Evolutionary conservation across 169 alveolate species (phyloP).

Genomic region (Plasmodium knowlesi): DNA sequence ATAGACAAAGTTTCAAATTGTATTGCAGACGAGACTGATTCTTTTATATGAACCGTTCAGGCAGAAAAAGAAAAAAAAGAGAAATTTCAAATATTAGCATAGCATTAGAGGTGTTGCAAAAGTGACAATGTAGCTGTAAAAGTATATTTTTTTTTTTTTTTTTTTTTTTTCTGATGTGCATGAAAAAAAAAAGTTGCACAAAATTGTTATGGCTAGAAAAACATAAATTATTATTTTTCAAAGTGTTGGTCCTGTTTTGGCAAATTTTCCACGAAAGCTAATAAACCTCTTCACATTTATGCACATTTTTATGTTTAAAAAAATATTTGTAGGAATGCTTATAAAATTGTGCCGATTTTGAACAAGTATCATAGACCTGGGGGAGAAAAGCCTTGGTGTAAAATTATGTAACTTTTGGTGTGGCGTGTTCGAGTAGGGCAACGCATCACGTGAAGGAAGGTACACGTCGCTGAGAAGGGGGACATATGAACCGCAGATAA

Average conservation of each 20-base stretch:
- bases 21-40: not conserved
- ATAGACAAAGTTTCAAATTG: not conserved
- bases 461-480: not conserved
- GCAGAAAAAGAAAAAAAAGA: constrained; percentile 3
- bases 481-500: not conserved
- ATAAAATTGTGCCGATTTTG: not conserved
- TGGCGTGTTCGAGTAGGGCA: not conserved
- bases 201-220: not conserved
- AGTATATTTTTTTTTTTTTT: not conserved
- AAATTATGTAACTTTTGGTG: not conserved
- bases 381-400: not conserved
- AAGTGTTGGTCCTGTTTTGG: not conserved
- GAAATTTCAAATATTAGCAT: not conserved
- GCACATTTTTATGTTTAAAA: not conserved
- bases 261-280: not conserved
- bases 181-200: not conserved
- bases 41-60: constrained; percentile 5
- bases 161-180: not conserved
- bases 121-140: not conserved
- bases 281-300: not conserved
- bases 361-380: not conserved
- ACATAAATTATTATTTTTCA: not conserved
- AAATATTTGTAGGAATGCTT: not conserved
- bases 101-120: not conserved
- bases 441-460: not conserved